Base-by-base conservation (phyloP, 495 filamentous ascomycete genomes). In the Ascobolus immersus region DNA sequence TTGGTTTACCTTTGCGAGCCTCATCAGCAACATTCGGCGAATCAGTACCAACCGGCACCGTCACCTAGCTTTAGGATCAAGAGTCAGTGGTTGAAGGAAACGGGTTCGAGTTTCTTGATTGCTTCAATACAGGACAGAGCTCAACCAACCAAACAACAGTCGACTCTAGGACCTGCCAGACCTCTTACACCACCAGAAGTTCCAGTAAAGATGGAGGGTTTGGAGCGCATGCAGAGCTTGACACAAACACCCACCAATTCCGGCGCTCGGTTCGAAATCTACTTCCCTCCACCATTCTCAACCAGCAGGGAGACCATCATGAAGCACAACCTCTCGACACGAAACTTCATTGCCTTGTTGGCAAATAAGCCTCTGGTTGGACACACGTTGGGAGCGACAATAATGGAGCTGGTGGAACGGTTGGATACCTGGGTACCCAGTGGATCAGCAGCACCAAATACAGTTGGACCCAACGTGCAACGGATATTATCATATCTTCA, bases 301-400 rank as follows among this genome's bases (percentile, higher is more conserved):
- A 33, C 54, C 27, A 48, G 54, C 35, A 62, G 55, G 35, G 38
- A 48, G 0, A 63, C 64, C 4, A 48, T 55, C 14, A 44, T 65
- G 8, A 52, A 64, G 5, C 51, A 69, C 37, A 60, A 67, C 32
- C 55, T 70, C 35, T 65, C 69, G 1, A 71, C 67, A 4, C 56
- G 69, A 25, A 72, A 73, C 40, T 58, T 72, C 31, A 69, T 73
- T 44, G 67, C 66, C 2, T 49, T 71, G n/a, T 46, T 72, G 1
- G 60, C 55, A 31, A 51, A 60, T 18, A 56, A 60, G 21, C 59
- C 67, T 0, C 52, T 73, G 0, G 69, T 72, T 12, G 70, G 70
- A 0, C 42, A 65, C 2, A 68, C 62, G 2, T 46, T 73, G 0
- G 59, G 55, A 36, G 64, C 71, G 41, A 64, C 66, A 4, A 41